Evolutionary conservation across 2,329 filamentous ascomycete species (phyloP).

Genomic region (Trichophyton verrucosum): DNA sequence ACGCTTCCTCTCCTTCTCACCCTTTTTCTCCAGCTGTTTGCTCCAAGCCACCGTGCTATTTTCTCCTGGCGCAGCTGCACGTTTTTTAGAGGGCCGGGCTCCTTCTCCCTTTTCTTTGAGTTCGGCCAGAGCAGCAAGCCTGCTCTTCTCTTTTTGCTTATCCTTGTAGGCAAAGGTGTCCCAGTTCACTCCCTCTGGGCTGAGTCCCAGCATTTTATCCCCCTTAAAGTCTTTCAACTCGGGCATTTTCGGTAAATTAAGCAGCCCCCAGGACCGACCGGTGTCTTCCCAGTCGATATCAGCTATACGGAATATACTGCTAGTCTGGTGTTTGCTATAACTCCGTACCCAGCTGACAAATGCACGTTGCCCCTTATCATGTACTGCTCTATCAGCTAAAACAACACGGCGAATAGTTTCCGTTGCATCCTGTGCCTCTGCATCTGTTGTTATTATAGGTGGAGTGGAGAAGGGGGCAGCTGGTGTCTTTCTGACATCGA

Average conservation of each 20-base stretch:
- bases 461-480: constrained; percentile 52
- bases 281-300: constrained; percentile 79
- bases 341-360: constrained; percentile 91
- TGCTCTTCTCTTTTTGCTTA: constrained; percentile 54
- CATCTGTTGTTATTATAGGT: constrained; percentile 43
- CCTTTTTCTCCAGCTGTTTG: constrained; percentile 54
- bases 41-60: constrained; percentile 54
- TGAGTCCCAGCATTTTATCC: constrained; percentile 49
- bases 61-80: constrained; percentile 39
- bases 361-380: constrained; percentile 79
- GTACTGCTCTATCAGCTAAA: constrained; percentile 50
- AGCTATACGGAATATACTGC: constrained; percentile 72
- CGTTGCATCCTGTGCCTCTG: constrained; percentile 48
- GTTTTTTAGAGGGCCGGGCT: constrained; percentile 38
- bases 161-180: constrained; percentile 59
- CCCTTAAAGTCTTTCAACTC: constrained; percentile 65
- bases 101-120: constrained; percentile 32
- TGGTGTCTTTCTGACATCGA: constrained; percentile 77
- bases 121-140: constrained; percentile 45
- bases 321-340: constrained; percentile 82
- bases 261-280: constrained; percentile 70
- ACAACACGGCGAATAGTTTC: constrained; percentile 48
- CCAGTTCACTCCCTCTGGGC: constrained; percentile 46
- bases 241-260: constrained; percentile 86
- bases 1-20: constrained; percentile 47